These are phyloP conservation scores for Pistacia atlantica DNA, from an alignment of 345 rosid species.

Conservation along the genomic window DNA sequence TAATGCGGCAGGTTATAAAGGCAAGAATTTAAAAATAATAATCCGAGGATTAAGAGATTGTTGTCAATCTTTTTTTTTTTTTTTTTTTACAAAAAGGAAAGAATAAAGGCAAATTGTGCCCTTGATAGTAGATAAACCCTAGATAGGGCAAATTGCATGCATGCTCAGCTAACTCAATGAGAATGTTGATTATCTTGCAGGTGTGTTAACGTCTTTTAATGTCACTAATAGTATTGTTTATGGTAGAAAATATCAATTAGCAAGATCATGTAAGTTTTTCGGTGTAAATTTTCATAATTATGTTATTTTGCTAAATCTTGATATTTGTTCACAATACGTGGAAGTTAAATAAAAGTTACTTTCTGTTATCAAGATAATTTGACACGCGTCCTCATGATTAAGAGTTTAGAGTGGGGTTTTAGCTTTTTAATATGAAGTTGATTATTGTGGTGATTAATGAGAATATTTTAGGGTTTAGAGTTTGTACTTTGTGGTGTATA, in stretches of 20 bases:
- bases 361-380: slow-evolving; percentile 22
- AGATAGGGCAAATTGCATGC: not conserved
- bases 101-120: not conserved
- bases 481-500: slow-evolving; percentile 1
- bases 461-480: not conserved
- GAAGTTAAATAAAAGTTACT: slow-evolving; percentile 21
- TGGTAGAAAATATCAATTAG: not conserved
- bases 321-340: slow-evolving; percentile 25
- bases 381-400: slow-evolving; percentile 34
- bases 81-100: not conserved
- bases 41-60: not conserved
- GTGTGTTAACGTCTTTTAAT: slow-evolving; percentile 11
- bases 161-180: not conserved
- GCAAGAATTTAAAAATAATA: too few relatives aligned
- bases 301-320: not conserved
- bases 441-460: slow-evolving; percentile 11
- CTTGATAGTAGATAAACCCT: not conserved
- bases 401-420: slow-evolving; percentile 19
- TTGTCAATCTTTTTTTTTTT: too few relatives aligned
- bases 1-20: too few relatives aligned
- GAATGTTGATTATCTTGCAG: slow-evolving; percentile 2
- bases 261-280: not conserved
- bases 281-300: not conserved
- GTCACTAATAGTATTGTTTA: not conserved
- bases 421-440: slow-evolving; percentile 9